A percentile compares a stretch with the other conserved stretches of the same genome.
phyloP scores from a whole-genome alignment of 2,329 filamentous ascomycete species.

The Shiraia sp. region DNA sequence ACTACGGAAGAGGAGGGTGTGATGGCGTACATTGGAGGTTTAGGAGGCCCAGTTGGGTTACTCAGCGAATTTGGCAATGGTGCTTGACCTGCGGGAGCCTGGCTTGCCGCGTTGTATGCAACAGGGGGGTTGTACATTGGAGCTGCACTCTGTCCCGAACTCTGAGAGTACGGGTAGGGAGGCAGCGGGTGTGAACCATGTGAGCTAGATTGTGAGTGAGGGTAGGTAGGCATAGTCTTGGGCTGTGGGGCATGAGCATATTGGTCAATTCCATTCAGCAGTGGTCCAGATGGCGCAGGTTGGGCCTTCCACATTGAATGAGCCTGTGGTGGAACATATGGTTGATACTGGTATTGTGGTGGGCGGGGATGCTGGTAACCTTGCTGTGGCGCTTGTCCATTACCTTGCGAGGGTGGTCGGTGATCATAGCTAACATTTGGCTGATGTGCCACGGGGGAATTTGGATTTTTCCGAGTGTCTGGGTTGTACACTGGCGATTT shows the following conservation, averaged over 20 bases:
- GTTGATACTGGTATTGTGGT: slow-evolving; percentile 27
- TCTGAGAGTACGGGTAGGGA: slow-evolving; percentile 24
- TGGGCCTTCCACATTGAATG: slow-evolving; percentile 32
- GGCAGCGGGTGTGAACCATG: slow-evolving; percentile 22
- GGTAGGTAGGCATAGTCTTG: slow-evolving; percentile 28
- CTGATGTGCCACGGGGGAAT: slow-evolving; percentile 44
- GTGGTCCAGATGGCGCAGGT: slow-evolving; percentile 20
- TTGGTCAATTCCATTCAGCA: slow-evolving; percentile 28
- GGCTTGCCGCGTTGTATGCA: slow-evolving; percentile 20
- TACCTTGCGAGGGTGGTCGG: slow-evolving; percentile 26
- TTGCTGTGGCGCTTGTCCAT: slow-evolving; percentile 23
- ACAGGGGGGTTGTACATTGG: slow-evolving; percentile 15
- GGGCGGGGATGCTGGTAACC: slow-evolving; percentile 25
- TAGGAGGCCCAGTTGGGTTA: slow-evolving; percentile 35
- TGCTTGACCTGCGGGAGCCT: slow-evolving; percentile 35
- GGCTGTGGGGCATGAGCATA: slow-evolving; percentile 30
- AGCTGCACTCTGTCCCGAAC: slow-evolving; percentile 15
- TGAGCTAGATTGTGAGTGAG: slow-evolving; percentile 17
- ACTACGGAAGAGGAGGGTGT: slow-evolving; percentile 42
- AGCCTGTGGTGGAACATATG: slow-evolving; percentile 32
- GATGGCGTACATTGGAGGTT: slow-evolving; percentile 44
- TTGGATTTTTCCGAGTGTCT: slow-evolving; percentile 41
- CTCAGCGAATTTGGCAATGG: slow-evolving; percentile 38
- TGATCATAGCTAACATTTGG: slow-evolving; percentile 43
- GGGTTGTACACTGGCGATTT: slow-evolving; percentile 38